Conservation (phyloP, 768 basidiomycete species). For the Kwoniella pini region DNA sequence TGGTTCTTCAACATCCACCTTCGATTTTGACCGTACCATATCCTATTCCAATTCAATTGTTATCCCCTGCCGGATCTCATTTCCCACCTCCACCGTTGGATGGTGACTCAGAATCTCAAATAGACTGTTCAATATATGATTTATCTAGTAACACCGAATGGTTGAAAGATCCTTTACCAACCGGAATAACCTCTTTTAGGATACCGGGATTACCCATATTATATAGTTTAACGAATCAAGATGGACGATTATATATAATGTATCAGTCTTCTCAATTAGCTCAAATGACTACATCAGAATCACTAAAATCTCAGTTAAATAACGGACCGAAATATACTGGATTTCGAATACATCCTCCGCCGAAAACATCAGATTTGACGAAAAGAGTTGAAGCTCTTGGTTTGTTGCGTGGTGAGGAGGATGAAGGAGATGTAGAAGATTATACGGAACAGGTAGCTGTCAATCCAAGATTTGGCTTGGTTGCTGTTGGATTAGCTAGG, state of each 20-base stretch:
- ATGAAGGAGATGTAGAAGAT: constrained; percentile 34
- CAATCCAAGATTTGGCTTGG: constrained; percentile 76
- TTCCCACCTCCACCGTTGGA: constrained; percentile 48
- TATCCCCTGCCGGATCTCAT: constrained; percentile 28
- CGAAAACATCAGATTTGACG: constrained; percentile 1
- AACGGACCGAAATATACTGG: constrained; percentile 22
- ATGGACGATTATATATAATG: constrained; percentile 40
- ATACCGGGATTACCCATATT: constrained; percentile 35
- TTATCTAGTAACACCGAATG: constrained; percentile 29
- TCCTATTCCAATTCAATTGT: constrained; percentile 37
- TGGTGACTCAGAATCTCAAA: constrained; percentile 39
- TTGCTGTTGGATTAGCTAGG: constrained; percentile 77
- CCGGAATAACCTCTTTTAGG: constrained; percentile 13
- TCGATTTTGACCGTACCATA: constrained; percentile 39
- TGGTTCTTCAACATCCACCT: constrained; percentile 36
- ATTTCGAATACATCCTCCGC: constrained; percentile 17
- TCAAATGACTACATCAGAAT: constrained; percentile 10
- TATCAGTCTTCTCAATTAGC: constrained; percentile 24
- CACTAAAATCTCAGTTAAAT: constrained; percentile 7
- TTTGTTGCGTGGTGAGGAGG: constrained; percentile 16
- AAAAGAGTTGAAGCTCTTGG: constrained; percentile 16
- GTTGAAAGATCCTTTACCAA: constrained; percentile 26
- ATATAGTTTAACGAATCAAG: constrained; percentile 30
- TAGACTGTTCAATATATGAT: constrained; percentile 47
- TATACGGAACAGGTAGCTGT: constrained; percentile 59